Conservation (phyloP, 2,329 filamentous ascomycete genomes). For the Ophiostoma ips region DNA sequence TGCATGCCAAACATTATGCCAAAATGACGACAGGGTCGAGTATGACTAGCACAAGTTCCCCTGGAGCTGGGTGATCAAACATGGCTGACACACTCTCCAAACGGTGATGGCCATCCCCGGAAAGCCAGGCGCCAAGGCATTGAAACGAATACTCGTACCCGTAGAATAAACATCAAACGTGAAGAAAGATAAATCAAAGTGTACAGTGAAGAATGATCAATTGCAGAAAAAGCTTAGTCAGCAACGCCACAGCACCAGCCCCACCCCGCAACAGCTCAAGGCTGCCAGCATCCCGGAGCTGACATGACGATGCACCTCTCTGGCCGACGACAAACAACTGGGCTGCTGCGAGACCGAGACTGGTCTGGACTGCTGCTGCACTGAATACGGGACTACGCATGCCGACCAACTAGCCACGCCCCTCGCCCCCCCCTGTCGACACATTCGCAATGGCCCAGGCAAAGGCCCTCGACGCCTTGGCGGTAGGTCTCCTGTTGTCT, state of each 20-base stretch:
- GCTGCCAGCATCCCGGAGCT: not conserved
- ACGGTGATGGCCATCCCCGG: not conserved
- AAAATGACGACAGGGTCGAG: too few species aligned
- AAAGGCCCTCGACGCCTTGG: slow-evolving; percentile 50
- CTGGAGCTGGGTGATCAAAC: slow-evolving; percentile 15
- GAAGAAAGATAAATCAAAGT: too few species aligned
- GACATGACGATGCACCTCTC: not conserved
- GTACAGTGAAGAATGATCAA: too few species aligned
- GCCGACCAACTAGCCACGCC: too few species aligned
- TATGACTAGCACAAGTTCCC: not conserved
- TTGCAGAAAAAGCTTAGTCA: slow-evolving; percentile 3
- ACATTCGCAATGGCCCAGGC: slow-evolving; percentile 61
- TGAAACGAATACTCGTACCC: too few species aligned
- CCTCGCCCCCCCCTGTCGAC: not conserved
- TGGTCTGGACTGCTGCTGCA: too few species aligned
- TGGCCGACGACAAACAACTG: not conserved
- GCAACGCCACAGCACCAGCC: slow-evolving; percentile 6
- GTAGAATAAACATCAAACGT: too few species aligned
- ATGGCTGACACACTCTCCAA: slow-evolving; percentile 16
- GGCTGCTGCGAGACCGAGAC: too few species aligned
- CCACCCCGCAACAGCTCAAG: not conserved
- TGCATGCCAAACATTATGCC: too few species aligned
- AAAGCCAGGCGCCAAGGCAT: too few species aligned
- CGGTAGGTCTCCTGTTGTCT: slow-evolving; percentile 28
- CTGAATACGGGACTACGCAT: too few species aligned